These are phyloP conservation scores for Pyricularia pennisetigena DNA, from an alignment of 2,329 filamentous ascomycete genomes.

Conservation along the genomic window DNA sequence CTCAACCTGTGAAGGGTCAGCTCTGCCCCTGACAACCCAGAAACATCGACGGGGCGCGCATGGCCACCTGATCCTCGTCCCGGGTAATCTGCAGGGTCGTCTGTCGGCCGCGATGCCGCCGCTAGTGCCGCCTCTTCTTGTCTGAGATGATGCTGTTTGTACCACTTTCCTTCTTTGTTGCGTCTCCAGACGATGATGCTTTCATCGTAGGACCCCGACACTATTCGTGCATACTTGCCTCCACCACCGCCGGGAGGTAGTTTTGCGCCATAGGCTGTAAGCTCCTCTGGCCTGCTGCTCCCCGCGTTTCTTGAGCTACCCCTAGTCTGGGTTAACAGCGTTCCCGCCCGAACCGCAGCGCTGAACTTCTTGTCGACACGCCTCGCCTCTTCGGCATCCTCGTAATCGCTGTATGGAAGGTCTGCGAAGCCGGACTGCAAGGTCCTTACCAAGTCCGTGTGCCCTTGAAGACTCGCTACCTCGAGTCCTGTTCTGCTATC, in stretches of 20 bases:
- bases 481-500: conserved; percentile 79
- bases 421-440: conserved; percentile 94
- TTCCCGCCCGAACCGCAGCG: conserved; percentile 42
- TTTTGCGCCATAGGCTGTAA: conserved; percentile 73
- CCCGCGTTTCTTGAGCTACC: conserved; percentile 52
- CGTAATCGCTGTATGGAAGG: conserved; percentile 66
- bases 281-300: conserved; percentile 63
- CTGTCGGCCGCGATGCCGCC: conserved; percentile 20
- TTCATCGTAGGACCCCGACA: conserved; percentile 94
- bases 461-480: conserved; percentile 76
- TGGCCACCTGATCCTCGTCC: background rate
- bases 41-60: background rate
- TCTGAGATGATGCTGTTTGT: conserved; percentile 61
- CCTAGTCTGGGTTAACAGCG: conserved; percentile 23
- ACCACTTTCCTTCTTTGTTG: conserved; percentile 78
- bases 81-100: background rate
- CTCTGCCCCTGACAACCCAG: background rate
- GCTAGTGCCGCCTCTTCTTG: conserved; percentile 60
- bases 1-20: background rate
- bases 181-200: conserved; percentile 92
- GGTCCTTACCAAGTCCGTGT: conserved; percentile 79
- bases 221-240: conserved; percentile 83
- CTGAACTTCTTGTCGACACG: conserved; percentile 67
- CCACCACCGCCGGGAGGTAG: conserved; percentile 86
- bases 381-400: conserved; percentile 63